Evolutionary conservation across 2,329 filamentous ascomycete genomes (phyloP).

Genomic region (Arthrobotrys pseudoclavata): DNA sequence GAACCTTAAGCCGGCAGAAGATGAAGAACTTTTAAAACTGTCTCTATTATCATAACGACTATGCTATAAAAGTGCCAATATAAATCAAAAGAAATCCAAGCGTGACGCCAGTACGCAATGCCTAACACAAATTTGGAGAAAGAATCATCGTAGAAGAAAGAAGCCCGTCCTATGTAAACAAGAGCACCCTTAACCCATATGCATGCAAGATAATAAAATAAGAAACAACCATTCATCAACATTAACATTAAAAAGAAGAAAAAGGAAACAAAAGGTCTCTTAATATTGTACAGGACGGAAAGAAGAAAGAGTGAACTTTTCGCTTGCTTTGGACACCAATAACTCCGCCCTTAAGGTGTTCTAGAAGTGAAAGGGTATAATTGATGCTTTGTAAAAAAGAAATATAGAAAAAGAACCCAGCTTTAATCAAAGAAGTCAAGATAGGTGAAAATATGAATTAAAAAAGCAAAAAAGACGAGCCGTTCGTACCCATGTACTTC

Average conservation of each 20-base stretch:
- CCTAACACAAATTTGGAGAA: slow-evolving; percentile 23
- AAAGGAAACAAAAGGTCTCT: slow-evolving; percentile 57
- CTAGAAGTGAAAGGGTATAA: slow-evolving; percentile 57
- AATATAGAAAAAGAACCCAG: slow-evolving; percentile 60
- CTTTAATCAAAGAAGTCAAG: slow-evolving; percentile 42
- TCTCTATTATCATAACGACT: slow-evolving; percentile 9
- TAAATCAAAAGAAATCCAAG: background rate
- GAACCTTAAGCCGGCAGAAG: background rate
- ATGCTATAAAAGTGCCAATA: slow-evolving; percentile 2
- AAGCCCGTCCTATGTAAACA: slow-evolving; percentile 31
- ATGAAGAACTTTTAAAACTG: slow-evolving; percentile 1
- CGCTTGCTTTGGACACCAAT: slow-evolving; percentile 55
- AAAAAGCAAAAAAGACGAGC: slow-evolving; percentile 62
- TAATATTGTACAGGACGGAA: slow-evolving; percentile 57
- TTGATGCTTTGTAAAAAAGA: slow-evolving; percentile 59
- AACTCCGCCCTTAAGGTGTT: slow-evolving; percentile 55
- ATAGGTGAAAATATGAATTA: slow-evolving; percentile 34
- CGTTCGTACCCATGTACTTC: slow-evolving; percentile 60
- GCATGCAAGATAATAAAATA: slow-evolving; percentile 24
- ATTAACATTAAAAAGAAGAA: slow-evolving; percentile 41
- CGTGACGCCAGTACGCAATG: slow-evolving; percentile 17
- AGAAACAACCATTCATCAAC: slow-evolving; percentile 43
- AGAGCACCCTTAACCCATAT: slow-evolving; percentile 28
- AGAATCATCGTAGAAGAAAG: slow-evolving; percentile 1
- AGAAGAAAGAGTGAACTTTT: slow-evolving; percentile 56